Conservation (phyloP, 768 basidiomycete species). For the Agrocybe chaxingu region DNA sequence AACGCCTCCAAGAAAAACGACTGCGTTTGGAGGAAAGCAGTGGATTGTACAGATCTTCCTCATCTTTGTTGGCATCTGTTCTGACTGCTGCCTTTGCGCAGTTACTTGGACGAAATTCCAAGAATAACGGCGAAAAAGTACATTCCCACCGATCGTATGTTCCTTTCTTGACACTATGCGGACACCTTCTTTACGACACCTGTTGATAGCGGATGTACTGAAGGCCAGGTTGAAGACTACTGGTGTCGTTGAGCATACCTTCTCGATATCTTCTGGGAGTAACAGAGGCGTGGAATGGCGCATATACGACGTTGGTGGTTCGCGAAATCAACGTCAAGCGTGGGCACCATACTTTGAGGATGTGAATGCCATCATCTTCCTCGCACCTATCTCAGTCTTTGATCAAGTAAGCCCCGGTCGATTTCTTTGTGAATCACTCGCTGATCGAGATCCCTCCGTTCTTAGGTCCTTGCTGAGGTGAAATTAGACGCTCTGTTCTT, state of each 20-base stretch:
- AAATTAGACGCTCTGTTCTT: constrained; percentile 12
- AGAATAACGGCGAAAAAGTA: constrained; percentile 81
- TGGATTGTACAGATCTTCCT: constrained; percentile 63
- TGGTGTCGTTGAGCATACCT: constrained; percentile 78
- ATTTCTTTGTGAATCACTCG: constrained; percentile 1
- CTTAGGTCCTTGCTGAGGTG: constrained; percentile 69
- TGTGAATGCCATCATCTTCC: constrained; percentile 84
- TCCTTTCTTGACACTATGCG: constrained; percentile 11
- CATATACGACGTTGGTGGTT: constrained; percentile 84
- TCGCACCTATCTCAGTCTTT: constrained; percentile 85
- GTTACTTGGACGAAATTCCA: constrained; percentile 78
- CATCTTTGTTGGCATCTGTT: constrained; percentile 3
- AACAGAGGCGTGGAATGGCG: constrained; percentile 69
- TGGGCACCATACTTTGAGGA: constrained; percentile 91
- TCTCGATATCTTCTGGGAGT: constrained; percentile 57
- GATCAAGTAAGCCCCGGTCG: constrained; percentile 50
- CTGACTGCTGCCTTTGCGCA: constrained; percentile 23
- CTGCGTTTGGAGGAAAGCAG: constrained; percentile 78
- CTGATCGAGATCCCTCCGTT: constrained; percentile 5
- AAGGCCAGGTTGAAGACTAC: constrained; percentile 81
- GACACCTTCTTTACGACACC: neutral
- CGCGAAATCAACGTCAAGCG: constrained; percentile 76
- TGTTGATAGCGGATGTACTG: constrained; percentile 62
- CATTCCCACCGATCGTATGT: constrained; percentile 71
- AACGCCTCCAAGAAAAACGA: constrained; percentile 59